Evolutionary conservation across 768 basidiomycete species (phyloP).

Genomic region (Boletus huronensis): DNA sequence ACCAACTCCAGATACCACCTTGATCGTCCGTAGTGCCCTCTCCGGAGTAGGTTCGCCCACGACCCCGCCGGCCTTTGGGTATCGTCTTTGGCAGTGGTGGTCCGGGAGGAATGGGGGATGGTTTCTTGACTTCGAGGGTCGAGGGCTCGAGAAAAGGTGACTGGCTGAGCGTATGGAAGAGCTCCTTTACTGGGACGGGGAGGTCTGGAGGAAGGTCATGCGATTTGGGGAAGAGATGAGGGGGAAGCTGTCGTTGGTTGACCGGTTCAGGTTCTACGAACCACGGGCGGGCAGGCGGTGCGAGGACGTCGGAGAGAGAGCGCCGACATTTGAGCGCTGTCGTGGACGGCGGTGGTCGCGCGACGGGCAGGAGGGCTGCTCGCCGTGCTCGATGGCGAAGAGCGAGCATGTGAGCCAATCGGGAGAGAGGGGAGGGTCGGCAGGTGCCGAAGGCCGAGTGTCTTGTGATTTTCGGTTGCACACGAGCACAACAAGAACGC

Average conservation of each 20-base stretch:
- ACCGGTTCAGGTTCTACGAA: slow-evolving; percentile 53
- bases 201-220: slow-evolving; percentile 45
- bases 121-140: slow-evolving; percentile 51
- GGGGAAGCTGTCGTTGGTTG: slow-evolving; percentile 19
- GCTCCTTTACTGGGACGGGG: slow-evolving; percentile 48
- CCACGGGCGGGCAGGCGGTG: slow-evolving; percentile 46
- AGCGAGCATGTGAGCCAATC: slow-evolving; percentile 18
- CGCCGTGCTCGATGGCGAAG: slow-evolving; percentile 18
- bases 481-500: slow-evolving; percentile 17
- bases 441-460: slow-evolving; percentile 8
- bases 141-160: slow-evolving; percentile 71
- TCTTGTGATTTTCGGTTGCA: slow-evolving; percentile 17
- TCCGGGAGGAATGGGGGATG: slow-evolving; percentile 48
- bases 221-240: slow-evolving; percentile 26
- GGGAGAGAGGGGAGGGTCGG: slow-evolving; percentile 1
- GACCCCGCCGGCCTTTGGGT: slow-evolving; percentile 60
- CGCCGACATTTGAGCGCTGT: neutral
- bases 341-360: neutral
- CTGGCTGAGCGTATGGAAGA: slow-evolving; percentile 52
- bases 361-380: neutral
- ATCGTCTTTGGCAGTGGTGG: slow-evolving; percentile 55
- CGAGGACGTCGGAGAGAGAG: slow-evolving; percentile 4
- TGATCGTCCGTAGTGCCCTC: slow-evolving; percentile 53
- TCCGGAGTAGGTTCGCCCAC: slow-evolving; percentile 66
- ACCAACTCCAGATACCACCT: slow-evolving; percentile 73